These are phyloP conservation scores for Carallia pectinifolia DNA, from an alignment of 345 rosid species.

Conservation along the genomic window DNA sequence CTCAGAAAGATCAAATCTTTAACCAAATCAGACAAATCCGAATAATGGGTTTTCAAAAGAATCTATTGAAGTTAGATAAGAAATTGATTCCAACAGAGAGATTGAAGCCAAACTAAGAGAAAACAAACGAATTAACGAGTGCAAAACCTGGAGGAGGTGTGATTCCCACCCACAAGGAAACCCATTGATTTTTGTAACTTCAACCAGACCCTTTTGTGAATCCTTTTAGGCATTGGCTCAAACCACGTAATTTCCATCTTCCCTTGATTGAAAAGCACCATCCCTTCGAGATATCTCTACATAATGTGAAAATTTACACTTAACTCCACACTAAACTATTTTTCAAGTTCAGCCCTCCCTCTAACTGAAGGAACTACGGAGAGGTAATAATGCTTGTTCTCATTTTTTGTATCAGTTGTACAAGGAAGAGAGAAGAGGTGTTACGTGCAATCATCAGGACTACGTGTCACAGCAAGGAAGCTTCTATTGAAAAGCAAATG, in stretches of 20 bases:
- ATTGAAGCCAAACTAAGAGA: conserved; percentile 26
- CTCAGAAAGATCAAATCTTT: neutral
- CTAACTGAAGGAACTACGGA: no score
- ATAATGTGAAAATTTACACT: neutral
- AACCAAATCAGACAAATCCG: conserved; percentile 8
- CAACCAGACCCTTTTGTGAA: conserved; percentile 18
- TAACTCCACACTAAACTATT: neutral
- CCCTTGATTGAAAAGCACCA: neutral
- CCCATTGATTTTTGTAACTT: conserved; percentile 62
- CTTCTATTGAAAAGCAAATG: neutral
- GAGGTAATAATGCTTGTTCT: no score
- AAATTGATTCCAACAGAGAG: conserved; percentile 26
- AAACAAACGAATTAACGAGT: conserved; percentile 51
- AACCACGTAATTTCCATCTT: neutral
- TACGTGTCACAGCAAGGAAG: neutral
- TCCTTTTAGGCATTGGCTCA: neutral
- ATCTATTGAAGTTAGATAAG: neutral
- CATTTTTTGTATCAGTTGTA: neutral
- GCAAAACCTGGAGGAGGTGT: conserved; percentile 98
- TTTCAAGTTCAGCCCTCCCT: neutral
- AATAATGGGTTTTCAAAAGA: neutral
- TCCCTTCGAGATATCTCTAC: neutral
- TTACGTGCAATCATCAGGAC: neutral
- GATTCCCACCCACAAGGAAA: conserved; percentile 99
- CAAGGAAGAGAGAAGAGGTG: neutral